These are phyloP conservation scores for Backusella luteola DNA, from an alignment of 192 early-diverging fungal genomes.

Conservation along the genomic window DNA sequence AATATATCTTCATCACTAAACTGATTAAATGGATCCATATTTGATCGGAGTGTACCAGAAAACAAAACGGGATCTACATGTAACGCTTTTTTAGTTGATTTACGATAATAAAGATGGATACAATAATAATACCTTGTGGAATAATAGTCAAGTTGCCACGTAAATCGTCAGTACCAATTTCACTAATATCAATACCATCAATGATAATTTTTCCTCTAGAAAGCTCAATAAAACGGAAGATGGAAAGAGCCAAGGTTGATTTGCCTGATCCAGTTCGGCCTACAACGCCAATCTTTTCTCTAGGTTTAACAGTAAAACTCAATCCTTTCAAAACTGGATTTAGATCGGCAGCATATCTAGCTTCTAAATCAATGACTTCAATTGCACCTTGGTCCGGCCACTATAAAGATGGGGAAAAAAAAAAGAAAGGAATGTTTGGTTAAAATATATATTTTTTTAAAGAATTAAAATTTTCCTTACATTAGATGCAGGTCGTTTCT, in stretches of 20 bases:
- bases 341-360: constrained; percentile 72
- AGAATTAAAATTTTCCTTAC: background rate
- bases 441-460: background rate
- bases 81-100: background rate
- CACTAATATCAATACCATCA: constrained; percentile 77
- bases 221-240: constrained; percentile 79
- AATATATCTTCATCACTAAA: constrained; percentile 76
- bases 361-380: constrained; percentile 63
- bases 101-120: background rate
- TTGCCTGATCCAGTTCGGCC: constrained; percentile 88
- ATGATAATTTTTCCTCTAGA: constrained; percentile 65
- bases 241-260: constrained; percentile 71
- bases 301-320: constrained; percentile 57
- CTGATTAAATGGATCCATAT: constrained; percentile 88
- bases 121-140: constrained; percentile 61
- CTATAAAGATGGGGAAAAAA: background rate
- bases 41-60: constrained; percentile 65
- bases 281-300: constrained; percentile 89
- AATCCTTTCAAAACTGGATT: constrained; percentile 76
- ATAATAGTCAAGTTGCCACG: constrained; percentile 73
- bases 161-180: constrained; percentile 73
- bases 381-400: constrained; percentile 79
- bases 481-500: constrained; percentile 47
- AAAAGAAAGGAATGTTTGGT: background rate
- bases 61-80: constrained; percentile 21